Base-by-base conservation (phyloP, 257 asterid genomes). In the Solanum ossicruentum region DNA sequence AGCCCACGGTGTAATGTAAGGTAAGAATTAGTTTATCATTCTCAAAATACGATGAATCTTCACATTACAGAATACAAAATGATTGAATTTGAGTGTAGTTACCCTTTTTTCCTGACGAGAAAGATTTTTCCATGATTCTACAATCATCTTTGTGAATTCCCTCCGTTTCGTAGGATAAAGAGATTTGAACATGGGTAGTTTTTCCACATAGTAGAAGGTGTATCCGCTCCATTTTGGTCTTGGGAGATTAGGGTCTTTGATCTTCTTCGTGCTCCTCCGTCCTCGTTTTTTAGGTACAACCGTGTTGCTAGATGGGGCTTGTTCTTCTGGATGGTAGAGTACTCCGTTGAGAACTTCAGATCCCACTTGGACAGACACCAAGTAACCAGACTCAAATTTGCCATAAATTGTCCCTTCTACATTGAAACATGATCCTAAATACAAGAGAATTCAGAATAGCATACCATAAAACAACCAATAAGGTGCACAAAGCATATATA, bases 121-220 rank as follows among this genome's bases (percentile, higher is more conserved):
- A 51, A 95, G 95, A 17, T 55, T 88, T 85, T 84, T 94, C 98
- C 99, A 95, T 1, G 97, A 78, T 73, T 94, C 88, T 3, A 93
- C 98, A 3, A 93, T 94, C 97, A 93, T 93, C 69, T 91, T 95
- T 0, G 94, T 94, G 91, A 94, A 91, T 85, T 95, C 94, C 90
- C 93, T 92, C 63, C 89, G 93, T 52, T 91, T 86, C 1, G 80
- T 87, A 6, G 95, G 93, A 63, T 87, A 84, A 11, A 88, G 77
- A 20, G 93, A 84, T 73, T 93, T 95, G 88, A 94, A 90, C 82
- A 21, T 45, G 2, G 98, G 66, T 61, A 94, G 97, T 79, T 86
- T 91, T 41, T 93, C 95, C 1, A 93, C 89, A 12, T 93, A 94
- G 82, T 87, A 94, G 90, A 93, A 95, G 84, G 92, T 95, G 86